phyloP scores from a whole-genome alignment of 2,329 filamentous ascomycete genomes.

The Xylariaceae sp. region DNA sequence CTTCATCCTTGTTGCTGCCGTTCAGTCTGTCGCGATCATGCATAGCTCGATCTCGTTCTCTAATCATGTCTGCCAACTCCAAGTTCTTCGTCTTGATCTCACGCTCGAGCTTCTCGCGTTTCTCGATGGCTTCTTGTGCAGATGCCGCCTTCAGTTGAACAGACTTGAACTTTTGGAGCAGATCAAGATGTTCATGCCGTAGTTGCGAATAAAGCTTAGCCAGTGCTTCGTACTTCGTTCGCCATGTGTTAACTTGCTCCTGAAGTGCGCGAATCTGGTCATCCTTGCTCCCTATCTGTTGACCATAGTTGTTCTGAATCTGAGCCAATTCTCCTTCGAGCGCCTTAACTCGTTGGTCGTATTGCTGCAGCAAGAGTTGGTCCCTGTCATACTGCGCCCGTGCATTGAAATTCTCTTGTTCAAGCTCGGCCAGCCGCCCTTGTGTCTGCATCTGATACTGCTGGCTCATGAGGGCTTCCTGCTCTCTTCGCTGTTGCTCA shows the following conservation, averaged over 20 bases:
- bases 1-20: slow-evolving; percentile 83
- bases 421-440: slow-evolving; percentile 88
- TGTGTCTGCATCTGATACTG: slow-evolving; percentile 93
- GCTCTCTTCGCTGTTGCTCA: slow-evolving; percentile 85
- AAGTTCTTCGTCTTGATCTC: slow-evolving; percentile 99
- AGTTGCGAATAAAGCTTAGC: slow-evolving; percentile 97
- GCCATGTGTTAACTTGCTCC: slow-evolving; percentile 97
- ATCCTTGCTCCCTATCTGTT: slow-evolving; percentile 85
- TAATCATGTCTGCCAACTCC: slow-evolving; percentile 98
- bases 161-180: slow-evolving; percentile 92
- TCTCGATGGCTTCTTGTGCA: slow-evolving; percentile 93
- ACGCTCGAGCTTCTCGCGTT: slow-evolving; percentile 87
- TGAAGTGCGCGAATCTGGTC: slow-evolving; percentile 90
- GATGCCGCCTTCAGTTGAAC: slow-evolving; percentile 96
- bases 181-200: slow-evolving; percentile 87
- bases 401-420: slow-evolving; percentile 90
- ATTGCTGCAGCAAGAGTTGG: slow-evolving; percentile 94
- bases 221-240: slow-evolving; percentile 91
- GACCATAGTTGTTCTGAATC: slow-evolving; percentile 73
- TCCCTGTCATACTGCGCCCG: slow-evolving; percentile 95
- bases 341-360: slow-evolving; percentile 89
- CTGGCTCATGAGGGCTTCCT: slow-evolving; percentile 82
- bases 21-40: slow-evolving; percentile 87
- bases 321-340: slow-evolving; percentile 82
- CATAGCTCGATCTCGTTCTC: slow-evolving; percentile 86